These are phyloP conservation scores for Lonicera japonica DNA, from an alignment of 129 eudicot genomes.

Conservation along the genomic window DNA sequence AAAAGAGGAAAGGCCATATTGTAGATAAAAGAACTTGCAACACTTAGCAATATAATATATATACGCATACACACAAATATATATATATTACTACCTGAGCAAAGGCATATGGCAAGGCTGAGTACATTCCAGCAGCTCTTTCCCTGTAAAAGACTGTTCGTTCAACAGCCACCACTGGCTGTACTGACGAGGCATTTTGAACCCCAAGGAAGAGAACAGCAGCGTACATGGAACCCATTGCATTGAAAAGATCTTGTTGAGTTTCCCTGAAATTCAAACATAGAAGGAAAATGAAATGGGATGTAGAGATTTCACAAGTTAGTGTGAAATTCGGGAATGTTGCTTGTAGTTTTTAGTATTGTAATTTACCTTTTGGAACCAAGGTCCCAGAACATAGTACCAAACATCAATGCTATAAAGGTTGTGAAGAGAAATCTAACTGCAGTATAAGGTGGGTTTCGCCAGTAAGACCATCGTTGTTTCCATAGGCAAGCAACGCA, in stretches of 20 bases:
- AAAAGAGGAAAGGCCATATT: too few species aligned
- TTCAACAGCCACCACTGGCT: slow-evolving; percentile 72
- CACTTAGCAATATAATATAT: not conserved
- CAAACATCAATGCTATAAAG: slow-evolving; percentile 49
- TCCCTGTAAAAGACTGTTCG: slow-evolving; percentile 82
- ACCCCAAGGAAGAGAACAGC: slow-evolving; percentile 62
- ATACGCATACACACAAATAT: too few species aligned
- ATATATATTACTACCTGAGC: slow-evolving; percentile 48
- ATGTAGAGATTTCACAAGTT: not conserved
- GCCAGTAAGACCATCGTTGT: slow-evolving; percentile 78
- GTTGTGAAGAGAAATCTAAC: slow-evolving; percentile 64
- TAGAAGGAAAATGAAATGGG: not conserved
- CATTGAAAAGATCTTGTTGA: slow-evolving; percentile 43
- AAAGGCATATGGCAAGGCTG: slow-evolving; percentile 79
- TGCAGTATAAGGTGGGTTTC: slow-evolving; percentile 76
- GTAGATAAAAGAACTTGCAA: not conserved
- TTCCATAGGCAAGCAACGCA: slow-evolving; percentile 81
- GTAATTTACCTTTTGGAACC: slow-evolving; percentile 55
- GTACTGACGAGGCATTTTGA: slow-evolving; percentile 60
- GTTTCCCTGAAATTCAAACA: slow-evolving; percentile 27
- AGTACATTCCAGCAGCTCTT: slow-evolving; percentile 92
- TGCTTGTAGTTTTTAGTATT: not conserved
- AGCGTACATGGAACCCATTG: slow-evolving; percentile 80
- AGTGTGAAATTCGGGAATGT: too few species aligned
- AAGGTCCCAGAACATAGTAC: slow-evolving; percentile 76